These are phyloP conservation scores for Vaccinium vitisidaea DNA, from an alignment of 148 eudicot species.

Conservation along the genomic window DNA sequence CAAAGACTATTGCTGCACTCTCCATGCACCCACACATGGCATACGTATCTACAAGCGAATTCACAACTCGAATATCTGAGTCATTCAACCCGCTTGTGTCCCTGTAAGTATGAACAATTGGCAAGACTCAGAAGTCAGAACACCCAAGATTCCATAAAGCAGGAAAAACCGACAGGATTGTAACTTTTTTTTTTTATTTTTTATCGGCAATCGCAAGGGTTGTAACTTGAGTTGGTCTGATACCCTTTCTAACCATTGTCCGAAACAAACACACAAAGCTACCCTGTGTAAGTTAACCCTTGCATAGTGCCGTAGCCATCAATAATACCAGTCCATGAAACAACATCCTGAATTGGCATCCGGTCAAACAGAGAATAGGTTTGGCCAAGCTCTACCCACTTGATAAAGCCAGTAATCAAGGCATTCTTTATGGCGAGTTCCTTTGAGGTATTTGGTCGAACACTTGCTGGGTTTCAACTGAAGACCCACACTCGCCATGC, in stretches of 20 bases:
- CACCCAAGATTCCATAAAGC: slow-evolving; percentile 47
- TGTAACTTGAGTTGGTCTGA: slow-evolving; percentile 55
- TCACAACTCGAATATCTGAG: slow-evolving; percentile 40
- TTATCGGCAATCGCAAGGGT: slow-evolving; percentile 29
- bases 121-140: slow-evolving; percentile 31
- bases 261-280: slow-evolving; percentile 44
- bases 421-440: slow-evolving; percentile 66
- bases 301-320: slow-evolving; percentile 39
- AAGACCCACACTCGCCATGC: slow-evolving; percentile 44
- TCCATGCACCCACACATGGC: slow-evolving; percentile 61
- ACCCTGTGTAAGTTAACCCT: slow-evolving; percentile 30
- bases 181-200: slow-evolving; percentile 12
- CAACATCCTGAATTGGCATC: slow-evolving; percentile 53
- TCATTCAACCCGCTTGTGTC: slow-evolving; percentile 39
- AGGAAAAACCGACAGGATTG: slow-evolving; percentile 49
- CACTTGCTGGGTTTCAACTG: slow-evolving; percentile 39
- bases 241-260: slow-evolving; percentile 42
- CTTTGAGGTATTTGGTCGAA: slow-evolving; percentile 71
- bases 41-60: slow-evolving; percentile 57
- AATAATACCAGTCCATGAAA: slow-evolving; percentile 73
- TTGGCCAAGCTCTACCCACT: slow-evolving; percentile 37
- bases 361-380: slow-evolving; percentile 46
- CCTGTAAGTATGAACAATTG: slow-evolving; percentile 45
- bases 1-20: slow-evolving; percentile 44
- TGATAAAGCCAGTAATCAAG: slow-evolving; percentile 55